These are phyloP conservation scores for Xylogone sp. DNA, from an alignment of 2,329 filamentous ascomycete species.

Conservation along the genomic window DNA sequence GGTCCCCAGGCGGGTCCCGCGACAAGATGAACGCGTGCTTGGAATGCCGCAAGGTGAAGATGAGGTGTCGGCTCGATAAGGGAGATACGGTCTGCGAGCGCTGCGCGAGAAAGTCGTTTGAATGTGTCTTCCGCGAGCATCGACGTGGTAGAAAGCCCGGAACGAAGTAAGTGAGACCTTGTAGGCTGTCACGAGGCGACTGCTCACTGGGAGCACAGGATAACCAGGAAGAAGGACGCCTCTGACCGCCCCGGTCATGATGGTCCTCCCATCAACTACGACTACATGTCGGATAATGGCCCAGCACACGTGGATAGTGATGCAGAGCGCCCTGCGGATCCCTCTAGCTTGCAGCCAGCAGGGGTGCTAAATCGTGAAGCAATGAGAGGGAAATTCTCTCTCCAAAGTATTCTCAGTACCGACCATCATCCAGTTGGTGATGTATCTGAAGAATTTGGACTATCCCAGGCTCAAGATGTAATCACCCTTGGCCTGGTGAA, in stretches of 20 bases:
- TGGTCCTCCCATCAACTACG: background rate
- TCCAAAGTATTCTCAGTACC: slow-evolving; percentile 28
- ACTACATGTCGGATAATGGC: background rate
- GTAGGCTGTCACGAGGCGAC: background rate
- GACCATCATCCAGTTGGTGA: background rate
- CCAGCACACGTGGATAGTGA: background rate
- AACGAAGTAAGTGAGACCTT: slow-evolving; percentile 22
- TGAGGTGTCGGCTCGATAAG: slow-evolving; percentile 30
- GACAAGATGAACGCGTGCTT: slow-evolving; percentile 28
- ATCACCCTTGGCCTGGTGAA: slow-evolving; percentile 28
- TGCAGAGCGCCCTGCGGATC: slow-evolving; percentile 13
- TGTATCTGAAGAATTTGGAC: slow-evolving; percentile 8
- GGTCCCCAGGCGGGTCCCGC: background rate
- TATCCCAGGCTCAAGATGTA: slow-evolving; percentile 22
- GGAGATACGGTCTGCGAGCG: slow-evolving; percentile 29
- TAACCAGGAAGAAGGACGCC: background rate
- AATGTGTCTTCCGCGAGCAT: slow-evolving; percentile 35
- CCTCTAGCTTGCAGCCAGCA: slow-evolving; percentile 25
- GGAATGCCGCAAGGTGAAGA: slow-evolving; percentile 35
- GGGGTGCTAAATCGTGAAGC: slow-evolving; percentile 31
- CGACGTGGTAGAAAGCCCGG: slow-evolving; percentile 35
- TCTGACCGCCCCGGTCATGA: background rate
- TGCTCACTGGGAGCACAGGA: background rate
- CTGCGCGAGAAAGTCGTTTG: slow-evolving; percentile 32
- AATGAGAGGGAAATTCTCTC: slow-evolving; percentile 30